Conservation (phyloP, 441 rosid species). For the Pelargonium cotyledonis region DNA sequence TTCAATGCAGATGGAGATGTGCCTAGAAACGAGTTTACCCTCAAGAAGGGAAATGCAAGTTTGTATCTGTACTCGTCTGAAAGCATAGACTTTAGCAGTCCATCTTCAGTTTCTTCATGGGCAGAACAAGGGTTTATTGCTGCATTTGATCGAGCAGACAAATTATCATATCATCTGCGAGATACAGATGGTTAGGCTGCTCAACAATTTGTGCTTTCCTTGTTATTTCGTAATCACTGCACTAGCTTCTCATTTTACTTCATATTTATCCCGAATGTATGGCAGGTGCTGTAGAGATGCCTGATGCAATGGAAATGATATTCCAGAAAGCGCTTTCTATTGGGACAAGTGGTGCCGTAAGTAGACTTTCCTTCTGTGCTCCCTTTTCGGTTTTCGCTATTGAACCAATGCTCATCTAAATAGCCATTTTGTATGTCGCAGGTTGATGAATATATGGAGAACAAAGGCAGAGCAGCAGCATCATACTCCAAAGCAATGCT, state of each 20-base stretch:
- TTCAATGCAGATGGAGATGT: slow-evolving; percentile 29
- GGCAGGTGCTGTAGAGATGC: slow-evolving; percentile 64
- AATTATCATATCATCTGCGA: slow-evolving; percentile 39
- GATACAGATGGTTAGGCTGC: slow-evolving; percentile 50
- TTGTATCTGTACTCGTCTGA: slow-evolving; percentile 19
- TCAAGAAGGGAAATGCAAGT: slow-evolving; percentile 13
- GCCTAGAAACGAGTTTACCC: slow-evolving; percentile 24
- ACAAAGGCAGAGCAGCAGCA: slow-evolving; percentile 44
- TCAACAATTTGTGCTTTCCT: slow-evolving; percentile 3
- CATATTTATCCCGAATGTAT: slow-evolving; percentile 17
- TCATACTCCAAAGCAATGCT: slow-evolving; percentile 66
- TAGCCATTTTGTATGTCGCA: slow-evolving; percentile 18
- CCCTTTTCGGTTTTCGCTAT: not conserved
- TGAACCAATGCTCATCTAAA: not conserved
- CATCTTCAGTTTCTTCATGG: slow-evolving; percentile 43
- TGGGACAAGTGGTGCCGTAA: slow-evolving; percentile 67
- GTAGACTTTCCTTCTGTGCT: slow-evolving; percentile 20
- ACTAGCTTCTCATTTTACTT: slow-evolving; percentile 13
- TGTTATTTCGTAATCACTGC: slow-evolving; percentile 1
- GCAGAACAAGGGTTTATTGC: slow-evolving; percentile 50
- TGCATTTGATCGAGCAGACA: slow-evolving; percentile 56
- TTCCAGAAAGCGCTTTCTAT: slow-evolving; percentile 48
- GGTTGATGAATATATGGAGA: slow-evolving; percentile 62
- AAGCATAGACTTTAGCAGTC: slow-evolving; percentile 32
- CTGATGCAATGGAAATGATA: slow-evolving; percentile 72